These are phyloP conservation scores for Cicer arietinum DNA, from an alignment of 306 rosid genomes.

Conservation along the genomic window DNA sequence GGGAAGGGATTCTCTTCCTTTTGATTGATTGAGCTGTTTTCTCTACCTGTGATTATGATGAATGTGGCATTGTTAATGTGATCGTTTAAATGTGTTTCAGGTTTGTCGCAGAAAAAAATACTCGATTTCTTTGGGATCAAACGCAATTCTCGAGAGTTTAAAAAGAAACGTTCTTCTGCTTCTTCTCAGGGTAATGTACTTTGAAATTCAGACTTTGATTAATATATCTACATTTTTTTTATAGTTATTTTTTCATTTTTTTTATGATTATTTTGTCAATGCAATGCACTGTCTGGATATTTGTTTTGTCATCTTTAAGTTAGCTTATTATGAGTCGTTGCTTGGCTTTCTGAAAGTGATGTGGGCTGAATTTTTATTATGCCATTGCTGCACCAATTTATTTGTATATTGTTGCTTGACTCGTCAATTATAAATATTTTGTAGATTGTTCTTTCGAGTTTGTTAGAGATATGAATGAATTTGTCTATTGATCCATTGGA, in stretches of 20 bases:
- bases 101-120: conserved; percentile 74
- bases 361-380: conserved; percentile 39
- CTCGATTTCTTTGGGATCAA: conserved; percentile 76
- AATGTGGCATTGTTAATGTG: conserved; percentile 45
- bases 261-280: conserved; percentile 18
- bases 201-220: conserved; percentile 8
- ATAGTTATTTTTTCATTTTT: neutral
- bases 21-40: conserved; percentile 22
- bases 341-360: conserved; percentile 24
- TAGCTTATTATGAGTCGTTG: conserved; percentile 4
- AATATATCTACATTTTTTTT: neutral
- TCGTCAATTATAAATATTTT: conserved; percentile 1
- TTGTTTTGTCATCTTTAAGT: conserved; percentile 2
- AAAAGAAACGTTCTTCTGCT: conserved; percentile 40
- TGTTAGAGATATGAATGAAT: conserved; percentile 1
- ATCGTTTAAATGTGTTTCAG: conserved; percentile 46
- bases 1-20: conserved; percentile 52
- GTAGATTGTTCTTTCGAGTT: conserved; percentile 15
- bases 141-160: conserved; percentile 39
- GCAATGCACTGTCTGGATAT: neutral
- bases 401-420: neutral
- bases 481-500: neutral
- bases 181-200: conserved; percentile 60
- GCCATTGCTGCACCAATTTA: conserved; percentile 8
- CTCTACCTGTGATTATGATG: conserved; percentile 14